phyloP scores from a whole-genome alignment of 2,329 filamentous ascomycete species.

The Alternaria conjuncta region DNA sequence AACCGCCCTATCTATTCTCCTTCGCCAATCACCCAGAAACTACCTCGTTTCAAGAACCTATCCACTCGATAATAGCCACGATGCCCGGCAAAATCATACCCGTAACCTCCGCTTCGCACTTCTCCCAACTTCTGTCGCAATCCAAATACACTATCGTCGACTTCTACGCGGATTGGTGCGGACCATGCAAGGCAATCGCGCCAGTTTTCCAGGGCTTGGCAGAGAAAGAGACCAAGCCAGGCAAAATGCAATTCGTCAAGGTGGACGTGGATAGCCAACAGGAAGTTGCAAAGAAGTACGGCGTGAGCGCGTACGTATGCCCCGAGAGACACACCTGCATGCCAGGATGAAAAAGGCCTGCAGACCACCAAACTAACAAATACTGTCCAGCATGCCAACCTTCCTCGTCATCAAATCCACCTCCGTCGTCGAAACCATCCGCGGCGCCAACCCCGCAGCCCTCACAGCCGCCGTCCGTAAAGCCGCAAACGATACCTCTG shows the following conservation, averaged over 20 bases:
- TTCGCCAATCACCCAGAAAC: too few species aligned
- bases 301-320: slow-evolving; percentile 54
- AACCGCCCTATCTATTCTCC: not conserved
- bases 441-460: slow-evolving; percentile 57
- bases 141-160: slow-evolving; percentile 56
- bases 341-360: not conserved
- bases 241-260: slow-evolving; percentile 60
- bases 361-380: too few species aligned
- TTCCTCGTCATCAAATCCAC: slow-evolving; percentile 56
- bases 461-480: slow-evolving; percentile 56
- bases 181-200: slow-evolving; percentile 62
- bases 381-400: slow-evolving; percentile 53
- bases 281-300: slow-evolving; percentile 57
- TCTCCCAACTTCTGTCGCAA: slow-evolving; percentile 42
- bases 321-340: not conserved
- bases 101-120: slow-evolving; percentile 44
- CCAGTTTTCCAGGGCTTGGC: slow-evolving; percentile 60
- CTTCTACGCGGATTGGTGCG: slow-evolving; percentile 64
- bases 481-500: slow-evolving; percentile 49
- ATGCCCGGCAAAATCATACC: slow-evolving; percentile 43
- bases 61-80: not conserved
- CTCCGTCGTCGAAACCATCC: slow-evolving; percentile 55
- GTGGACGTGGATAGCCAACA: slow-evolving; percentile 62
- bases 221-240: slow-evolving; percentile 55
- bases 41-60: not conserved